These are phyloP conservation scores for Penicillium odoratum DNA, from an alignment of 495 filamentous ascomycete species.

Conservation along the genomic window DNA sequence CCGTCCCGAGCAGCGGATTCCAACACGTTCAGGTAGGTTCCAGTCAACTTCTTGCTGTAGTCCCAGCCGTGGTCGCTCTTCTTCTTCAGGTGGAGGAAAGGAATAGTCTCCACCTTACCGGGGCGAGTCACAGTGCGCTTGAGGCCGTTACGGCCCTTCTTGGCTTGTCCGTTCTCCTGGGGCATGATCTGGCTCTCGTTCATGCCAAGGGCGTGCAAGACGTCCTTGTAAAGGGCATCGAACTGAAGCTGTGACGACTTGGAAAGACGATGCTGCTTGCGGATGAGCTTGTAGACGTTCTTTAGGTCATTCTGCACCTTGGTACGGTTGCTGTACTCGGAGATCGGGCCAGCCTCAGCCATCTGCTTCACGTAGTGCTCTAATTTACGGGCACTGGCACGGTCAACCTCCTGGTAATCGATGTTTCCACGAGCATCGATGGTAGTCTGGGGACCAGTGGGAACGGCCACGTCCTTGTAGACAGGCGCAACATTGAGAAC, in stretches of 20 bases:
- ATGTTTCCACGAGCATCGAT: conserved; percentile 89
- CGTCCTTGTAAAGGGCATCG: conserved; percentile 88
- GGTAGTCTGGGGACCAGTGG: conserved; percentile 86
- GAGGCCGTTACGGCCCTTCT: conserved; percentile 64
- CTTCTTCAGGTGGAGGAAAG: conserved; percentile 95
- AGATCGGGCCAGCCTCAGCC: conserved; percentile 97
- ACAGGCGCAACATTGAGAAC: conserved; percentile 78
- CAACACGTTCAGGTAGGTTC: conserved; percentile 85
- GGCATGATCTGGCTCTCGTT: conserved; percentile 96
- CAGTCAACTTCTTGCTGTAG: conserved; percentile 97
- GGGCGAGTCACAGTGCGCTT: conserved; percentile 62
- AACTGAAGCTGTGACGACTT: conserved; percentile 94
- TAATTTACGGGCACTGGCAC: conserved; percentile 88
- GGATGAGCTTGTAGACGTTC: conserved; percentile 95
- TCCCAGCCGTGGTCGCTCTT: conserved; percentile 96
- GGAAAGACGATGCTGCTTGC: conserved; percentile 93
- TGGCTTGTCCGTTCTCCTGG: conserved; percentile 68
- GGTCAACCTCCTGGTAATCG: conserved; percentile 83
- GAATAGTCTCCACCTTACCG: conserved; percentile 94
- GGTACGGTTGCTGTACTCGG: conserved; percentile 95
- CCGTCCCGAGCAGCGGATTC: conserved; percentile 84
- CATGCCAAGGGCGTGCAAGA: conserved; percentile 90
- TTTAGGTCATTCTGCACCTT: conserved; percentile 96
- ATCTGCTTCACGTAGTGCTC: conserved; percentile 99
- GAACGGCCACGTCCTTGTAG: conserved; percentile 92